Evolutionary conservation across 768 basidiomycete genomes (phyloP).

Genomic region (Coprinopsis marcescibilis): DNA sequence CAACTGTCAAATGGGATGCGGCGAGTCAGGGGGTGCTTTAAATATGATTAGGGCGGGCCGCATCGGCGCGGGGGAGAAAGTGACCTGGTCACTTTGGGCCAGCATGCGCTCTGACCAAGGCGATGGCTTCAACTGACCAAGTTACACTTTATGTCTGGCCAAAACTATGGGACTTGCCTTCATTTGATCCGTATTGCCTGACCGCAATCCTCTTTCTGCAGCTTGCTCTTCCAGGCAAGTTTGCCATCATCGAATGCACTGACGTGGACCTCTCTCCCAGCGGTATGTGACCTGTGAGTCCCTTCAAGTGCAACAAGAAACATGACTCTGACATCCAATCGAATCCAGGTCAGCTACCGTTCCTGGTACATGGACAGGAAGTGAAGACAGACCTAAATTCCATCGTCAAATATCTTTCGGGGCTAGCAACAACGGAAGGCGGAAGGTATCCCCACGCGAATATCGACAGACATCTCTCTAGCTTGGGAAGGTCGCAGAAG

Average conservation of each 20-base stretch:
- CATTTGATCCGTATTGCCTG: constrained; percentile 61
- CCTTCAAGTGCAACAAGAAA: background rate
- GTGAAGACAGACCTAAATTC: constrained; percentile 46
- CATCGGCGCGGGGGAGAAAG: too few species aligned
- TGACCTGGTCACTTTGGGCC: too few species aligned
- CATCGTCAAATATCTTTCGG: constrained; percentile 61
- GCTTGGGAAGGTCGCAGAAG: constrained; percentile 45
- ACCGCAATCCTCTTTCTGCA: constrained; percentile 66
- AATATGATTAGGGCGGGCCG: too few species aligned
- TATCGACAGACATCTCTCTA: constrained; percentile 43
- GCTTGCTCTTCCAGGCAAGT: constrained; percentile 61
- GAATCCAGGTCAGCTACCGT: constrained; percentile 63
- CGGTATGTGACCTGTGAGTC: constrained; percentile 42
- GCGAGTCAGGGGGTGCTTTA: too few species aligned
- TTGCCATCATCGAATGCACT: constrained; percentile 52
- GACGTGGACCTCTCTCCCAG: constrained; percentile 70
- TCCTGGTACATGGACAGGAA: constrained; percentile 52
- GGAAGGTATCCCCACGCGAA: constrained; percentile 27
- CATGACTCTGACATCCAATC: constrained; percentile 9
- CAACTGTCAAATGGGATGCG: too few species aligned
- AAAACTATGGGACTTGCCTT: constrained; percentile 54
- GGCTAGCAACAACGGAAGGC: constrained; percentile 33
- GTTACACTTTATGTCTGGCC: constrained; percentile 66
- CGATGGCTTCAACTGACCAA: too few species aligned
- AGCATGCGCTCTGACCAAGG: too few species aligned